Evolutionary conservation across 805 yeast species (phyloP), one percentile per base, ranked within the genome.

Genomic region (Wickerhamomyces bovis): DNA sequence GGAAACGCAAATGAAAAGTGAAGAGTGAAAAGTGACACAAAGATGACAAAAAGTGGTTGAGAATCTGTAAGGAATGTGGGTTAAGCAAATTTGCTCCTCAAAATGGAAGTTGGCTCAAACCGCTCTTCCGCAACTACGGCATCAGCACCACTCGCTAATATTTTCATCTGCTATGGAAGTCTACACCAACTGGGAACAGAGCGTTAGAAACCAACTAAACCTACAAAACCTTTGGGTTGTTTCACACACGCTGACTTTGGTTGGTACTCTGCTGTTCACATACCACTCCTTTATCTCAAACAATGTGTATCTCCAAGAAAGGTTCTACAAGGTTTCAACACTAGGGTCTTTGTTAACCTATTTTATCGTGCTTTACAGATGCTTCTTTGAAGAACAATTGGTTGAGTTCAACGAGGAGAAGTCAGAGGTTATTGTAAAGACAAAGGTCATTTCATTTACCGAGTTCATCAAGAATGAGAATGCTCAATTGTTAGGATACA

Each of bases 391-490:
- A 19, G 58, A 51, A 36, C 52, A 51, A 21, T 39, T 50, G 3
- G 49, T 49, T 3, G 41, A 42, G 16, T 20, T 44, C 25, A 46
- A 53, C 31, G 57, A 51, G 9, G 47, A 44, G 15, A 46, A 45
- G 16, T 20, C 40, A 4, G 50, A 52, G 20, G 53, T 48, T 38
- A 49, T 52, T 20, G 42, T 51, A 3, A 48, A 44, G 38, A 43
- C 51, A 9, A 49, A 26, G 38, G 36, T 30, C 4, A 52, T 66
- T 26, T 59, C 63, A 12, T 50, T 70, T 18, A 61, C 73, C 9
- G 68, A 65, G 41, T 55, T 67, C 6, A 53, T 71, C 41, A 68
- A 63, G 51, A 65, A 73, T n/a, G 75, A 71, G 45, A 69, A 71
- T 47, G 61, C 70, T 0, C 73, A 68, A 38, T 47, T 71, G 40